Conservation (phyloP, 495 filamentous ascomycete genomes). For the Amorphotheca resinae region DNA sequence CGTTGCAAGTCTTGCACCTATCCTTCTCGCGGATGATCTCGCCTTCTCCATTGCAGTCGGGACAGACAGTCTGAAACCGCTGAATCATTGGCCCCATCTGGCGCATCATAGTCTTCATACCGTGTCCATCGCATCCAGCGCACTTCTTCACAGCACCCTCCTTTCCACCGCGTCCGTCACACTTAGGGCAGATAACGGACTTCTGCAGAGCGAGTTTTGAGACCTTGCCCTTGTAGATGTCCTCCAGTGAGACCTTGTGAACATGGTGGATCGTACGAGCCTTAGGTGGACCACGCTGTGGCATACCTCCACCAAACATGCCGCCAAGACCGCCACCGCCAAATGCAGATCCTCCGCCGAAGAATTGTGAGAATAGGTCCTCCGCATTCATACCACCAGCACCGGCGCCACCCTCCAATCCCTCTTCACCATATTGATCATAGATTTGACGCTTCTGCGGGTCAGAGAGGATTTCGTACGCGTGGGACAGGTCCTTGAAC, state of each 20-base stretch:
- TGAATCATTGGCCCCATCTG: conserved; percentile 99
- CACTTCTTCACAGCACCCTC: conserved; percentile 93
- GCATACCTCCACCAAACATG: conserved; percentile 76
- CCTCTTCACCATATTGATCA: conserved; percentile 95
- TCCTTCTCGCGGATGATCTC: conserved; percentile 95
- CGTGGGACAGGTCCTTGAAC: conserved; percentile 93
- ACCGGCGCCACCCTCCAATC: conserved; percentile 73
- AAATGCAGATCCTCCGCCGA: conserved; percentile 53
- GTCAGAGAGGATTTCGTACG: conserved; percentile 90
- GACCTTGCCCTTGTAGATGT: conserved; percentile 95
- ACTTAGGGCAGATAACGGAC: conserved; percentile 90
- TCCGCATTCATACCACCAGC: conserved; percentile 88
- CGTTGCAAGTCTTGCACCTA: conserved; percentile 83
- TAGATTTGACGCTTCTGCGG: conserved; percentile 82
- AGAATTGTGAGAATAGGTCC: conserved; percentile 96
- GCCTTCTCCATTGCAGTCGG: conserved; percentile 93
- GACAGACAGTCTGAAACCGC: conserved; percentile 97
- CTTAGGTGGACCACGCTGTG: conserved; percentile 78
- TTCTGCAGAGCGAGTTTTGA: conserved; percentile 96
- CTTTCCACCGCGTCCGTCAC: conserved; percentile 92
- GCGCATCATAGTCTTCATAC: conserved; percentile 99
- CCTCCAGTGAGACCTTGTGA: conserved; percentile 94
- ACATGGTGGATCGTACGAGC: conserved; percentile 93
- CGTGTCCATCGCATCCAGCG: conserved; percentile 76
- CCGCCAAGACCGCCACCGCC: conserved; percentile 68